A percentile compares a stretch with the other conserved stretches of the same genome.
These are phyloP conservation scores for Aspergillus aculeatus DNA, from an alignment of 2,329 filamentous ascomycete species.

Conservation along the genomic window DNA sequence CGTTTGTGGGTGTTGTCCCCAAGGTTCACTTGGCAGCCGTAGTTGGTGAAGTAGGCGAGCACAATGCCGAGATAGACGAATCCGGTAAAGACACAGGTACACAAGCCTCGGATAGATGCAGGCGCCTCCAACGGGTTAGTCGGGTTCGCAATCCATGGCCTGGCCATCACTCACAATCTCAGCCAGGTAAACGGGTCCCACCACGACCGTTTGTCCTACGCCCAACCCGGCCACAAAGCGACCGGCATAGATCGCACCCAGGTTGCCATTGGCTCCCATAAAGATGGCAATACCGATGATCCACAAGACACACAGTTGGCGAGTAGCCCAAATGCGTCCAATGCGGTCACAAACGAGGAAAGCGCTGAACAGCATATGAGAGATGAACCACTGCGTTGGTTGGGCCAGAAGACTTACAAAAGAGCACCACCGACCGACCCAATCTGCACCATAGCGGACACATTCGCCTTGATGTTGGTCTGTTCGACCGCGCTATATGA, in stretches of 20 bases:
- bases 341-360: slow-evolving; percentile 51
- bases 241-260: slow-evolving; percentile 45
- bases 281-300: slow-evolving; percentile 45
- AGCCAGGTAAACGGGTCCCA: slow-evolving; percentile 67
- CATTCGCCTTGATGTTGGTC: slow-evolving; percentile 72
- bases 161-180: slow-evolving; percentile 53
- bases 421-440: slow-evolving; percentile 71
- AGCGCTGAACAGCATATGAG: slow-evolving; percentile 39
- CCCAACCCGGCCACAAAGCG: slow-evolving; percentile 47
- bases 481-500: slow-evolving; percentile 53
- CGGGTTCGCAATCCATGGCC: background rate
- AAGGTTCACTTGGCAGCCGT: slow-evolving; percentile 57
- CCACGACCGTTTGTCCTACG: slow-evolving; percentile 45
- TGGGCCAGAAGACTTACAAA: slow-evolving; percentile 42
- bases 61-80: slow-evolving; percentile 77
- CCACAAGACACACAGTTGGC: slow-evolving; percentile 45
- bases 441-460: slow-evolving; percentile 81
- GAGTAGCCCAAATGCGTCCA: slow-evolving; percentile 41
- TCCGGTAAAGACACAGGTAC: slow-evolving; percentile 68
- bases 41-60: slow-evolving; percentile 74
- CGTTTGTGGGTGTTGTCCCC: slow-evolving; percentile 42
- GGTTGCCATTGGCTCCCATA: slow-evolving; percentile 39
- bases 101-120: slow-evolving; percentile 68
- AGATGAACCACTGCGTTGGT: background rate
- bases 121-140: slow-evolving; percentile 45